Conservation (phyloP, 2,329 filamentous ascomycete species). For the Pseudogymnoascus sp. region DNA sequence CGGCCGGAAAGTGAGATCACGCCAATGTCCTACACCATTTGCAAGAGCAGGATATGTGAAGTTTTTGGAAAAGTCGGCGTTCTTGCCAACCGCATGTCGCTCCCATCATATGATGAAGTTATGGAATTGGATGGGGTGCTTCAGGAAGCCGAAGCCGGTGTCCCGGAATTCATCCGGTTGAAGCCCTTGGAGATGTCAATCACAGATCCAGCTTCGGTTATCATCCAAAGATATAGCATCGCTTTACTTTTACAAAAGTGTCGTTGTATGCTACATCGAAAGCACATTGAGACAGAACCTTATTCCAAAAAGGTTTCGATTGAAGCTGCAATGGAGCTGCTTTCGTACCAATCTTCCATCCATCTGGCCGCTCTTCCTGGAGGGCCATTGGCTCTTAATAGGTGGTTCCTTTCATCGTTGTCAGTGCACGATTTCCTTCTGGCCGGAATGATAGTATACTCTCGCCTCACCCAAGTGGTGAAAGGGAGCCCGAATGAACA, state of each 20-base stretch:
- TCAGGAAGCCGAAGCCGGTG: constrained; percentile 35
- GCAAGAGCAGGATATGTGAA: constrained; percentile 40
- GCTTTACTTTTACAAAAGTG: constrained; percentile 46
- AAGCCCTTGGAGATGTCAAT: constrained; percentile 41
- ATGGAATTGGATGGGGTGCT: constrained; percentile 40
- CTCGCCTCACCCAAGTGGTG: constrained; percentile 26
- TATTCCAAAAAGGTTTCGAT: constrained; percentile 46
- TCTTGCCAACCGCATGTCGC: constrained; percentile 40
- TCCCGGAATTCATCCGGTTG: constrained; percentile 43
- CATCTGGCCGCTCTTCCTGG: constrained; percentile 45
- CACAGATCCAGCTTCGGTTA: constrained; percentile 37
- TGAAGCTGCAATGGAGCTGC: constrained; percentile 40
- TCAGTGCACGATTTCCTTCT: constrained; percentile 54
- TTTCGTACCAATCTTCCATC: constrained; percentile 41
- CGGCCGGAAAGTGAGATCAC: constrained; percentile 54
- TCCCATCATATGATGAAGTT: constrained; percentile 42
- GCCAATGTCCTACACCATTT: constrained; percentile 45
- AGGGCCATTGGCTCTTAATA: constrained; percentile 41
- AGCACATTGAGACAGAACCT: constrained; percentile 41
- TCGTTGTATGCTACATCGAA: constrained; percentile 47
- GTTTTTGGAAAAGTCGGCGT: constrained; percentile 43
- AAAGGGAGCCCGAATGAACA: constrained; percentile 3
- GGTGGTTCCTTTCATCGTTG: constrained; percentile 51
- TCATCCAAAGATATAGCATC: constrained; percentile 48
- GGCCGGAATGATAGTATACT: constrained; percentile 51